phyloP scores from a whole-genome alignment of 202 grass and related monocot species.

The Eragrostis tef region DNA sequence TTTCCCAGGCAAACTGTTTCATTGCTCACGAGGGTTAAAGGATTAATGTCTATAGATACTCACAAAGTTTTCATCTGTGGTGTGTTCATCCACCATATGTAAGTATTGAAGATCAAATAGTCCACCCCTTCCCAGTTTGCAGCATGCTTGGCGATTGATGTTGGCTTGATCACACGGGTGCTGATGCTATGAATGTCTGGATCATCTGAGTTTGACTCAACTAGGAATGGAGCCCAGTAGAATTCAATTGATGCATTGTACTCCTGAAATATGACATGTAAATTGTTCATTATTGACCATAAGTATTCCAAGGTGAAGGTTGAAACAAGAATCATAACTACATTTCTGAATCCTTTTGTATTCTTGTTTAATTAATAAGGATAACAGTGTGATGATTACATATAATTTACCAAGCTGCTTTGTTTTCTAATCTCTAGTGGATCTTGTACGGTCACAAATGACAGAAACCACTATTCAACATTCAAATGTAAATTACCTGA shows the following conservation, averaged over 20 bases:
- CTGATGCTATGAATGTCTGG: conserved; percentile 81
- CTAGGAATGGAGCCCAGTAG: conserved; percentile 90
- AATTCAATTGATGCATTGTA: conserved; percentile 89
- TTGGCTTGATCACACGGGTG: conserved; percentile 76
- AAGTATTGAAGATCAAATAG: conserved; percentile 95
- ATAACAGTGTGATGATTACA: neutral
- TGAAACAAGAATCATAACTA: conserved; percentile 22
- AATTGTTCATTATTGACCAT: conserved; percentile 18
- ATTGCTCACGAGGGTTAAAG: conserved; percentile 6
- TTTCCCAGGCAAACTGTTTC: neutral
- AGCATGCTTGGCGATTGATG: conserved; percentile 72
- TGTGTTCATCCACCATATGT: conserved; percentile 98
- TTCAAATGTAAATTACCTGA: conserved; percentile 47
- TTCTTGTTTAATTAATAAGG: conserved; percentile 26
- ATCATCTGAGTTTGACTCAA: conserved; percentile 93
- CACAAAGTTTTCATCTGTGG: conserved; percentile 82
- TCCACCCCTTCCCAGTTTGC: conserved; percentile 82
- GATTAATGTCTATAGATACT: conserved; percentile 43
- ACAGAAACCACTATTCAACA: neutral
- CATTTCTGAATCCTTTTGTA: neutral
- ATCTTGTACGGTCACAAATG: neutral
- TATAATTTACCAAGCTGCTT: conserved; percentile 6
- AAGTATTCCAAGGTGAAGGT: conserved; percentile 10
- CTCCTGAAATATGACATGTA: conserved; percentile 62
- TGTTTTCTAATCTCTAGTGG: neutral